Percentiles rank a stretch among this genome's conserved stretches.
Conservation (phyloP, 352 stramenopile genomes). For the Pythium aquatile region DNA sequence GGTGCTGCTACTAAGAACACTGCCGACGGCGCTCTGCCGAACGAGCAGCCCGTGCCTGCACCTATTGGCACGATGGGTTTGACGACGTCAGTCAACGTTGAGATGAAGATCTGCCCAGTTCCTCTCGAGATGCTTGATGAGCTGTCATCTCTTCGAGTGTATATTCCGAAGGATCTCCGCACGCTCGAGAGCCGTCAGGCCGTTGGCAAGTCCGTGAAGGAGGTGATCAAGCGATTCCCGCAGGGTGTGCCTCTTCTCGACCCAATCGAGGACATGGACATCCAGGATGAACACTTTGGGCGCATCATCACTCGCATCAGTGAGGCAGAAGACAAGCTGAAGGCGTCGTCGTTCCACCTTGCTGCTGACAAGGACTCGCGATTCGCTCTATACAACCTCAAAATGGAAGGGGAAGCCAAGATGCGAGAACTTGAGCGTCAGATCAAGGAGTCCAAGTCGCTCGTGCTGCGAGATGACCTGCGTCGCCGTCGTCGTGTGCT, state of each 20-base stretch:
- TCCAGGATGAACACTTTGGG: constrained; percentile 89
- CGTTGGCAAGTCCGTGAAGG: constrained; percentile 77
- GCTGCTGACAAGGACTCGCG: constrained; percentile 74
- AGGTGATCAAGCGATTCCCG: constrained; percentile 72
- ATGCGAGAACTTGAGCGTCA: constrained; percentile 92
- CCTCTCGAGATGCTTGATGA: constrained; percentile 72
- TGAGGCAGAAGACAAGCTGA: constrained; percentile 74
- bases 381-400: constrained; percentile 90
- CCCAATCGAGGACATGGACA: constrained; percentile 94
- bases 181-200: constrained; percentile 69
- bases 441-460: constrained; percentile 93
- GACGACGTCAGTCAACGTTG: constrained; percentile 41
- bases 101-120: constrained; percentile 88
- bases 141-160: constrained; percentile 79
- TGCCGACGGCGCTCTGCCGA: constrained; percentile 27
- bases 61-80: constrained; percentile 60
- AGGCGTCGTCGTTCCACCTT: constrained; percentile 61
- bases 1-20: constrained; percentile 19
- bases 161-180: constrained; percentile 82
- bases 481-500: constrained; percentile 96
- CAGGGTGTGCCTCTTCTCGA: constrained; percentile 91
- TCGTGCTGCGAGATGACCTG: constrained; percentile 96
- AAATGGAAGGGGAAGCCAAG: constrained; percentile 90
- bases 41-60: constrained; percentile 52
- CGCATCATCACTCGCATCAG: constrained; percentile 85